Evolutionary conservation across 139 green algal genomes (phyloP).

Genomic region (Eudorina sp.): DNA sequence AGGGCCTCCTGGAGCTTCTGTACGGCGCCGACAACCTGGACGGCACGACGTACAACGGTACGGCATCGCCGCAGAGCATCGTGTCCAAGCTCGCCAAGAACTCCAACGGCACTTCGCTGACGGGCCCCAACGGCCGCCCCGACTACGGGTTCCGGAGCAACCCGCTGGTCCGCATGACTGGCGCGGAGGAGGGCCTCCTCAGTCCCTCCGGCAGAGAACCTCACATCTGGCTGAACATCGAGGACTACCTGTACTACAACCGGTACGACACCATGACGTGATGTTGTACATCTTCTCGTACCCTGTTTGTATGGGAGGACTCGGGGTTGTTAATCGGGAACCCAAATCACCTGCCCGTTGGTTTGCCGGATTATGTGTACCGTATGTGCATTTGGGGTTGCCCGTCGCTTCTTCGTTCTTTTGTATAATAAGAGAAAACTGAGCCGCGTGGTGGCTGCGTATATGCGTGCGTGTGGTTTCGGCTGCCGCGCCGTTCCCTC

Average conservation of each 20-base stretch:
- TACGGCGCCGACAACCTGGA: slow-evolving; percentile 55
- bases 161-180: slow-evolving; percentile 62
- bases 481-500: not conserved
- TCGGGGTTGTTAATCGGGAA: too few species aligned
- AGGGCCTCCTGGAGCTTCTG: slow-evolving; percentile 62
- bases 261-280: too few species aligned
- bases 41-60: slow-evolving; percentile 14
- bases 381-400: too few species aligned
- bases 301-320: too few species aligned
- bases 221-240: slow-evolving; percentile 87
- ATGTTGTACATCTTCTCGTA: too few species aligned
- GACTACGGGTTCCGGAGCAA: slow-evolving; percentile 73
- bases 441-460: too few species aligned
- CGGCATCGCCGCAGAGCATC: slow-evolving; percentile 9
- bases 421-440: too few species aligned
- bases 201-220: slow-evolving; percentile 64
- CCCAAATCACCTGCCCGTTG: too few species aligned
- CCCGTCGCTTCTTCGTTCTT: too few species aligned
- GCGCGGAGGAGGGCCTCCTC: slow-evolving; percentile 60
- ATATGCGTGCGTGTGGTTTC: not conserved
- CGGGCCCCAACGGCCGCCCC: not conserved
- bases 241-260: slow-evolving; percentile 81
- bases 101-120: not conserved
- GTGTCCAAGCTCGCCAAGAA: not conserved
- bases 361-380: too few species aligned